Base-by-base conservation (phyloP, 2,329 filamentous ascomycete species). In the Stachybotrys echinatus region DNA sequence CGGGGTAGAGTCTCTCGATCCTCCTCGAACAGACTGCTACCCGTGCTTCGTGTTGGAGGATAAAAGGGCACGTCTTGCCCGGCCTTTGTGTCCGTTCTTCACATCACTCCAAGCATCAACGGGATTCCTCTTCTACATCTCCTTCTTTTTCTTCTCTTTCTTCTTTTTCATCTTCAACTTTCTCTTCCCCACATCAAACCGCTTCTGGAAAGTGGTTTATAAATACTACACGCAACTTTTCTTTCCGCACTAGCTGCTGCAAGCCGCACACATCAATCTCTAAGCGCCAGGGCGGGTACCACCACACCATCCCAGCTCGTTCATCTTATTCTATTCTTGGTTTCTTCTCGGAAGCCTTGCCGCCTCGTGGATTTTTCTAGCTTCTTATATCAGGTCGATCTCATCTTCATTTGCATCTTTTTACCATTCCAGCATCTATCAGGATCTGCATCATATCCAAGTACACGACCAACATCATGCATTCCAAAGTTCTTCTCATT, bases 401-500 rank as follows among this genome's bases (percentile, higher is more conserved):
- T 10, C 27, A 34, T 34, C 23, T 27, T 46, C 23, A 14, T 12
- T 34, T 46, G 44, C 27, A 20, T 45, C 23, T 18, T 37, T 44
- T 46, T 21, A 18, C n/a, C 27, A 46, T 37, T n/a, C 44, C 21
- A 44, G 23, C 23, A 8, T 20, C 44, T 20, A 51, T 42, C 14
- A 45, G 39, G 12, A 23, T 49, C 12, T 14, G 50, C 48, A 39
- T 23, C 27, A 34, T 14, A 34, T 14, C 10, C 14, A 51, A 23
- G 47, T 18, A 54, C 48, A 49, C 48, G 17, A 39, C 44, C 52
- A 54, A 48, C 47, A 59, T 40, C 45, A 71, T 71, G 68, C 56
- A 70, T 50, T 54, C 58, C 55, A 65, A 69, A 45, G 57, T 64
- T 5, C 48, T 68, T 23, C 34, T 70, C 52, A 23, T 66, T 48